Percentiles rank a stretch among this genome's conserved stretches.
Evolutionary conservation across 192 early-diverging fungal genomes (phyloP).

Genomic region (Dissophora ornata): DNA sequence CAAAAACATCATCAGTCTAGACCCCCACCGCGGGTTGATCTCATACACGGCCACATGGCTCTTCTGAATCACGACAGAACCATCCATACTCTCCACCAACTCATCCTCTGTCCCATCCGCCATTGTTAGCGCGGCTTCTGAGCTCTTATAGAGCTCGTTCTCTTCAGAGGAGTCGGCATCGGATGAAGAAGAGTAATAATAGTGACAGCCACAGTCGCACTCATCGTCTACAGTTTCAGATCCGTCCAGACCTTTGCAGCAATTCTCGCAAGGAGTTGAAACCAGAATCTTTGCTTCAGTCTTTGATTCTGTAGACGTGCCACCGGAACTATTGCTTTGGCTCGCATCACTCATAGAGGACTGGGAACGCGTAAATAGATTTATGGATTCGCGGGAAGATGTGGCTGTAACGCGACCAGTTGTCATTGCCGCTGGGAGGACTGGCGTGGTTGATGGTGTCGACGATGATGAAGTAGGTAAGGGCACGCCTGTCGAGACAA

Average conservation of each 20-base stretch:
- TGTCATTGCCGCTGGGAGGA: neutral
- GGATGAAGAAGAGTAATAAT: neutral
- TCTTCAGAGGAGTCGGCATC: conserved; percentile 1
- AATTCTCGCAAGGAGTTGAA: too few relatives aligned
- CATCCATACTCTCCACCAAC: neutral
- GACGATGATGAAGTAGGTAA: neutral
- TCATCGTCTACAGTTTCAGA: neutral
- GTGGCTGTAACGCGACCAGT: neutral
- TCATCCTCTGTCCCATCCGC: neutral
- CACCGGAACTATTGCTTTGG: too few relatives aligned
- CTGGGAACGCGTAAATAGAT: too few relatives aligned
- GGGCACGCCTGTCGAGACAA: conserved; percentile 30
- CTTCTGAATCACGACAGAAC: conserved; percentile 20
- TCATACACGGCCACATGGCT: conserved; percentile 50
- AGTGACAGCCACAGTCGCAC: neutral
- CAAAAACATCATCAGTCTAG: conserved; percentile 41
- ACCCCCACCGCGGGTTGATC: conserved; percentile 45
- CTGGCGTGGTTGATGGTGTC: neutral
- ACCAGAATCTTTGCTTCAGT: too few relatives aligned
- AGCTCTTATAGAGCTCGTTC: neutral
- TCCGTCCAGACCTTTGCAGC: too few relatives aligned
- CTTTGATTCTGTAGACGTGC: too few relatives aligned
- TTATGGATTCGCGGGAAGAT: too few relatives aligned
- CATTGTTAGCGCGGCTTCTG: too few relatives aligned
- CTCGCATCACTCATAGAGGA: too few relatives aligned